Base-by-base conservation (phyloP, 2,329 filamentous ascomycete genomes). In the Aspergillus unguis region DNA sequence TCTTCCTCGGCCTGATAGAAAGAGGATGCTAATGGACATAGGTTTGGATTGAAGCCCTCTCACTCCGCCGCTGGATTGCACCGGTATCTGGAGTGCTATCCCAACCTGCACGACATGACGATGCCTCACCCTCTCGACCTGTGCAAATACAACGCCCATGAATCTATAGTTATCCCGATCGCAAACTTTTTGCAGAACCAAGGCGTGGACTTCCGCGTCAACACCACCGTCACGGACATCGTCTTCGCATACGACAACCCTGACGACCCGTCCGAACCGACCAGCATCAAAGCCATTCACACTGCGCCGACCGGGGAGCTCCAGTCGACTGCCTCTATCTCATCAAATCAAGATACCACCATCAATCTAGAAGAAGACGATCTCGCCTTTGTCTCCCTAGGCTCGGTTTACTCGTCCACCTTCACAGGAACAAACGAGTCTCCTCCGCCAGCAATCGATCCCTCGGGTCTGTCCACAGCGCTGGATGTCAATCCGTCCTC, bases 351-450 rank as follows among this genome's bases (percentile, higher is more conserved):
- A 3, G 50, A 62, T 11, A 55, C 57, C 11, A 58, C 48, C 8
- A 59, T 68, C 25, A 51, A 57, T 11, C 40, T 72, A 3, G 50
- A 55, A 3, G 38, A 53, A 29, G 37, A 70, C 27, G 74, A 76
- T 49, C 63, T 75, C n/a, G 65, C 72, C 11, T 63, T 77, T 33
- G 63, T 72, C 36, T 73, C 70, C 0, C 61, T 74, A 5, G 73
- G 73, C 6, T 74, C 70, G 11, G 62, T 72, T 60, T 71, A 66
- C 11, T 70, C 71, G 28, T 68, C 67, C 40, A 66, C 71, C 3
- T 61, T 63, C 17, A 53, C 65, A 4, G 72, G 68, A 8, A 66
- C 66, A 44, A 73, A 72, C 47, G 64, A 63, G 27, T 36, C 31
- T 6, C 60, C 32, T 2, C 52, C 59, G 2, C 64, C 66, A 5